These are phyloP conservation scores for Aspergillus hancockii DNA, from an alignment of 495 filamentous ascomycete species.

Conservation along the genomic window DNA sequence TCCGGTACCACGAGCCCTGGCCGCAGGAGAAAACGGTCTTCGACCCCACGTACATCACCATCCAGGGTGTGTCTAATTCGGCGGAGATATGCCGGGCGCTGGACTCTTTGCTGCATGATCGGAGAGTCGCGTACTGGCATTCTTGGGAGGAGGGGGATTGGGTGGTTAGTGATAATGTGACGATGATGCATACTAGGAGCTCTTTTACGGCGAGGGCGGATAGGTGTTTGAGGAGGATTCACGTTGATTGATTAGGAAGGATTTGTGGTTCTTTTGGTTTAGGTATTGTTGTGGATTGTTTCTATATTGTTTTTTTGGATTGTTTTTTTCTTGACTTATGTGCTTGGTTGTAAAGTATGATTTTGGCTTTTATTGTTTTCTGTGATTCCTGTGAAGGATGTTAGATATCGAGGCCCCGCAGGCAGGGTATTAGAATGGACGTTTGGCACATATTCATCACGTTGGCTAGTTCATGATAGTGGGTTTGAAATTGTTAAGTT, in stretches of 20 bases:
- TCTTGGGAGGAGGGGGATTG: conserved; percentile 57
- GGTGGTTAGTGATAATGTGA: conserved; percentile 53
- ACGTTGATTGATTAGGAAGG: conserved; percentile 30
- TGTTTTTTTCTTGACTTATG: too few species aligned
- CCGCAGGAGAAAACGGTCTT: conserved; percentile 48
- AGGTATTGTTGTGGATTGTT: too few species aligned
- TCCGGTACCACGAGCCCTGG: conserved; percentile 60
- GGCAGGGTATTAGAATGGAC: too few species aligned
- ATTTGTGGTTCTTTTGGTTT: background rate
- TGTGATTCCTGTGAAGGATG: background rate
- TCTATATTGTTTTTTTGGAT: too few species aligned
- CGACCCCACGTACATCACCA: conserved; percentile 43
- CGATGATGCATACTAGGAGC: conserved; percentile 54
- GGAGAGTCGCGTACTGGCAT: conserved; percentile 48
- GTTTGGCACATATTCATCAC: too few species aligned
- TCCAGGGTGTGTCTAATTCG: conserved; percentile 42
- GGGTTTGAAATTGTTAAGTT: too few species aligned
- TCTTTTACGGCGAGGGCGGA: conserved; percentile 43
- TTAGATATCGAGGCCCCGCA: too few species aligned
- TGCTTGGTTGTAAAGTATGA: background rate
- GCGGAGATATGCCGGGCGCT: conserved; percentile 26
- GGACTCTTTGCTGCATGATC: conserved; percentile 47
- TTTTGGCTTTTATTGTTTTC: background rate
- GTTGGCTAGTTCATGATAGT: too few species aligned
- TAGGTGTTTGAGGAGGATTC: conserved; percentile 54